Evolutionary conservation across 2,329 filamentous ascomycete species (phyloP).

Genomic region (Colletotrichum tabaci): DNA sequence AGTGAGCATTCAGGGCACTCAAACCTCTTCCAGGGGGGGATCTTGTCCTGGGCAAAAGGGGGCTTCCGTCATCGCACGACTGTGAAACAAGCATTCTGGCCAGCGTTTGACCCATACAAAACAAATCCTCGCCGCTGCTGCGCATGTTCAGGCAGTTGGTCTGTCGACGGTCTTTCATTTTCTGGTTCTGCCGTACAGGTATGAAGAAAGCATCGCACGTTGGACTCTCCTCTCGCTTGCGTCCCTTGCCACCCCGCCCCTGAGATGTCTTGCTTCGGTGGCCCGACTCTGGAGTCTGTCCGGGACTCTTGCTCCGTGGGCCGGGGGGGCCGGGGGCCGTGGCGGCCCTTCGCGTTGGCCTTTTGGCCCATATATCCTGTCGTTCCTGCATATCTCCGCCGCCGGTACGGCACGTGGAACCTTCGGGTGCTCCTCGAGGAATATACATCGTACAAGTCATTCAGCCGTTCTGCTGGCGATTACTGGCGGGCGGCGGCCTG

Average conservation of each 20-base stretch:
- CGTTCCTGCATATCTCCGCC: conserved; percentile 22
- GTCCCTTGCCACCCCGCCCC: too few species aligned
- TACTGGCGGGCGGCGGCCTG: background rate
- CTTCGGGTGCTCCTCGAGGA: background rate
- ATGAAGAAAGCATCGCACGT: background rate
- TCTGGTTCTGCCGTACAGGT: background rate
- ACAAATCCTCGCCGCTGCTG: background rate
- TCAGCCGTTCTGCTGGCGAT: too few species aligned
- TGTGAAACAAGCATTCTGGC: conserved; percentile 38
- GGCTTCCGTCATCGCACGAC: conserved; percentile 34
- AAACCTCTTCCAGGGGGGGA: too few species aligned
- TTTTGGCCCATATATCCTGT: conserved; percentile 28
- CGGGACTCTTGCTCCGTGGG: background rate
- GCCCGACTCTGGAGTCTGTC: too few species aligned
- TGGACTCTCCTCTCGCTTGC: background rate
- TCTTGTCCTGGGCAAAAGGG: too few species aligned
- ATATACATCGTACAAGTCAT: background rate
- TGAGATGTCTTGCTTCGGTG: conserved; percentile 1
- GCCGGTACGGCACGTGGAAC: background rate
- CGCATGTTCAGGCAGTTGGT: background rate
- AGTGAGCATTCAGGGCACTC: too few species aligned
- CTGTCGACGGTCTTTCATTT: background rate
- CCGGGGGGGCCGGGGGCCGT: background rate
- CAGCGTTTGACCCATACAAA: conserved; percentile 37
- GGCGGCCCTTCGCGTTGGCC: background rate